A percentile compares a stretch with the other conserved stretches of the same genome.
Evolutionary conservation across 2,329 filamentous ascomycete genomes (phyloP).

Genomic region (Aspergillus fumigatus): DNA sequence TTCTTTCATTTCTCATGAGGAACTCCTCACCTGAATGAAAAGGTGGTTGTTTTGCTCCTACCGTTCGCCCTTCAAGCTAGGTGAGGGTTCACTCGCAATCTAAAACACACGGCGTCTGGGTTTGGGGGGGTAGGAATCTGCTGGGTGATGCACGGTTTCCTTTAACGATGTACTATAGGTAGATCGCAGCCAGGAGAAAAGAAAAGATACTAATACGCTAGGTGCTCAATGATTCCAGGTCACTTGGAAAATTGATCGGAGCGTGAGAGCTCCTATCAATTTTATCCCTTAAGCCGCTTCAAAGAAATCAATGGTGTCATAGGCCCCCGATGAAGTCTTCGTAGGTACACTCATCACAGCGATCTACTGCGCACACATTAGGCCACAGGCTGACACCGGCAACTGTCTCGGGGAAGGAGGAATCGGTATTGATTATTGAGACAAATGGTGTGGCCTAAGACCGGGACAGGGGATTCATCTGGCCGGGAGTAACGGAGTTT

Average conservation of each 20-base stretch:
- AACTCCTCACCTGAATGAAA: conserved; percentile 14
- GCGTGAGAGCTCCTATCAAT: not conserved
- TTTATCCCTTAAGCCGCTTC: not conserved
- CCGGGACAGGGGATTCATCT: not conserved
- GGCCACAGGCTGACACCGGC: conserved; percentile 12
- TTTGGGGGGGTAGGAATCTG: conserved; percentile 14
- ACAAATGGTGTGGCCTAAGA: no score
- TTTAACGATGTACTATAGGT: conserved; percentile 8
- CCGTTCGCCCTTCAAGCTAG: conserved; percentile 5
- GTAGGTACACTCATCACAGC: no score
- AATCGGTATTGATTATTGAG: no score
- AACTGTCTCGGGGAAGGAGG: conserved; percentile 1
- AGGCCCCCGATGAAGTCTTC: conserved; percentile 25
- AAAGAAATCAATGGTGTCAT: conserved; percentile 18
- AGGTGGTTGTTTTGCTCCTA: conserved; percentile 10
- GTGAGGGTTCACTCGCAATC: conserved; percentile 1
- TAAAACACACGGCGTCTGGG: conserved; percentile 13
- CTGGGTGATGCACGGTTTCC: not conserved
- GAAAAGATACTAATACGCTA: not conserved
- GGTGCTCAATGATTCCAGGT: no score
- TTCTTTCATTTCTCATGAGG: conserved; percentile 1
- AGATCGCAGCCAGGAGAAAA: not conserved
- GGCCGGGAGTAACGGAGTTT: conserved; percentile 16
- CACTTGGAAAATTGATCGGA: not conserved
- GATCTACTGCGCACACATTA: conserved; percentile 24